Conservation (phyloP, 306 rosid genomes). For the Boehmeria nivea region DNA sequence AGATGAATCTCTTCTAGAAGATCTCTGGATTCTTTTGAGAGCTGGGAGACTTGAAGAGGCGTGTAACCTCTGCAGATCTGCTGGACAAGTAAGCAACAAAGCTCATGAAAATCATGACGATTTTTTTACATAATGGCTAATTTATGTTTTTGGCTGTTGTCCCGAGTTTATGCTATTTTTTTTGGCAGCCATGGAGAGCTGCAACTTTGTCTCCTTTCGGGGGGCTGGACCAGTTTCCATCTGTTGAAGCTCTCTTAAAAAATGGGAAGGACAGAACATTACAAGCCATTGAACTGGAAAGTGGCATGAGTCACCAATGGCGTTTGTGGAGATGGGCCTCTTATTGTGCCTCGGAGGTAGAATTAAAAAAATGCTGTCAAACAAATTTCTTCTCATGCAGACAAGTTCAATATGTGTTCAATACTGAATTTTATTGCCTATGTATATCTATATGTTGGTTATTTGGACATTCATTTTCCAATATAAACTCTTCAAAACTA, state of each 20-base stretch:
- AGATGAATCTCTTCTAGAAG: slow-evolving; percentile 95
- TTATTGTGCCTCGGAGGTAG: slow-evolving; percentile 94
- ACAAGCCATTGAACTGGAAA: slow-evolving; percentile 95
- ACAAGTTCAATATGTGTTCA: slow-evolving; percentile 4
- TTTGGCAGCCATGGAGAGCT: slow-evolving; percentile 94
- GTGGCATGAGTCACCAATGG: slow-evolving; percentile 93
- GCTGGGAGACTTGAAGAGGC: slow-evolving; percentile 98
- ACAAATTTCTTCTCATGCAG: neutral
- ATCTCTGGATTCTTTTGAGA: slow-evolving; percentile 88
- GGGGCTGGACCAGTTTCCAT: slow-evolving; percentile 73
- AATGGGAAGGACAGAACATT: slow-evolving; percentile 81
- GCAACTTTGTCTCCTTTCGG: slow-evolving; percentile 81
- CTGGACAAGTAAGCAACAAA: slow-evolving; percentile 70
- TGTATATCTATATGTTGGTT: slow-evolving; percentile 12
- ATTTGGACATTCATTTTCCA: slow-evolving; percentile 9
- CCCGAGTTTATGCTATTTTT: slow-evolving; percentile 22
- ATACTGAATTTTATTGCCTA: slow-evolving; percentile 9
- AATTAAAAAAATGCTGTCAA: slow-evolving; percentile 6
- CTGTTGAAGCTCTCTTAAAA: slow-evolving; percentile 67
- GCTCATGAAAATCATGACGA: slow-evolving; percentile 16
- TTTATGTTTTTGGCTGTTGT: slow-evolving; percentile 24
- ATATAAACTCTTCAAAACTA: slow-evolving; percentile 17
- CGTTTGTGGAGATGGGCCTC: slow-evolving; percentile 99
- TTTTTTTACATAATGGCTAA: neutral
- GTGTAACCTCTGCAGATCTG: slow-evolving; percentile 82